These are phyloP conservation scores for Sanguinoderma infundibulare DNA, from an alignment of 1,284 basidiomycete genomes.

Conservation along the genomic window DNA sequence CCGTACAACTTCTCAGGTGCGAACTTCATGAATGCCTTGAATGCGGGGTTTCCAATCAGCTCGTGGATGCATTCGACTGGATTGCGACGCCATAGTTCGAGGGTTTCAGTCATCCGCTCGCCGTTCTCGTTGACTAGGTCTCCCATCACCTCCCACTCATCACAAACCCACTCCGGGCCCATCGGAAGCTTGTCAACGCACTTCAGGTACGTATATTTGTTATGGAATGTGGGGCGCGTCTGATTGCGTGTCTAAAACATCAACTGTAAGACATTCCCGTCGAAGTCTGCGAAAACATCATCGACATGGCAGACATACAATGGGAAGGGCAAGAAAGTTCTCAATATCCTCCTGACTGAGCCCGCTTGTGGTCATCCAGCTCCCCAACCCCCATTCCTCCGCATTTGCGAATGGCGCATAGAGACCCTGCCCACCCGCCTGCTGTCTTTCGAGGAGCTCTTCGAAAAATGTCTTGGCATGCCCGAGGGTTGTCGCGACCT, in stretches of 20 bases:
- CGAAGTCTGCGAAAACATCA: no score
- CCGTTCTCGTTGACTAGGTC: constrained; percentile 31
- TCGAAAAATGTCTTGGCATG: constrained; percentile 22
- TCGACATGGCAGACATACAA: constrained; percentile 29
- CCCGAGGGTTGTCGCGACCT: neutral
- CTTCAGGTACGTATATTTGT: constrained; percentile 31
- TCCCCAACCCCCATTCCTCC: constrained; percentile 38
- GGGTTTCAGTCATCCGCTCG: constrained; percentile 13
- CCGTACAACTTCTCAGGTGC: constrained; percentile 38
- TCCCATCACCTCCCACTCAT: constrained; percentile 31
- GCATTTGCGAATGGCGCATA: constrained; percentile 31
- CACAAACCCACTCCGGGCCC: constrained; percentile 29
- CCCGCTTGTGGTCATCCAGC: constrained; percentile 35
- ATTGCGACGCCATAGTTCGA: constrained; percentile 35
- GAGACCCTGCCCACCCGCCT: neutral
- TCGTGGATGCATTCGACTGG: constrained; percentile 37
- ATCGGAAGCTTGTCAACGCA: constrained; percentile 35
- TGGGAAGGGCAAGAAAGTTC: constrained; percentile 36
- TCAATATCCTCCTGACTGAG: constrained; percentile 36
- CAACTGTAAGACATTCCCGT: neutral
- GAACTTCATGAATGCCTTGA: constrained; percentile 34
- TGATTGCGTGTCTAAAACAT: constrained; percentile 11
- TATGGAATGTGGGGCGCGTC: constrained; percentile 25
- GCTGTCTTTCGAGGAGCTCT: constrained; percentile 10
- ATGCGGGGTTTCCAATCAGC: constrained; percentile 39